Percentiles rank a stretch among this genome's conserved stretches.
These are phyloP conservation scores for Cornus controversa DNA, from an alignment of 148 eudicot genomes.

Conservation along the genomic window DNA sequence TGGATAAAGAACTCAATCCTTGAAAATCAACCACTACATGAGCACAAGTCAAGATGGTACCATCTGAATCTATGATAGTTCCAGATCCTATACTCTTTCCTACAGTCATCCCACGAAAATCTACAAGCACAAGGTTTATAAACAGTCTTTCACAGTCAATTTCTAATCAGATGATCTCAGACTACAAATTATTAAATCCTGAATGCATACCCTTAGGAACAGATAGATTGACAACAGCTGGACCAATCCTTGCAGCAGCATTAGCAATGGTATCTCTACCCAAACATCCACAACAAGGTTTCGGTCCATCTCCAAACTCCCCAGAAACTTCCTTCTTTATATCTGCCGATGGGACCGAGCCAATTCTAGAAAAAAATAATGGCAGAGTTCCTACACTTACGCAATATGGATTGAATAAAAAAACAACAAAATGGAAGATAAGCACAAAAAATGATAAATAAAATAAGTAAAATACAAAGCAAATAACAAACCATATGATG, in stretches of 20 bases:
- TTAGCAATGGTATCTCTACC: slow-evolving; percentile 75
- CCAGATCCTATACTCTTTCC: slow-evolving; percentile 81
- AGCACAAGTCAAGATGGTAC: slow-evolving; percentile 73
- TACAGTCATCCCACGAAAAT: slow-evolving; percentile 54
- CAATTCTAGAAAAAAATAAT: slow-evolving; percentile 42
- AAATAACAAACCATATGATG: slow-evolving; percentile 33
- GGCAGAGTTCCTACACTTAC: slow-evolving; percentile 50
- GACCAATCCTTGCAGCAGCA: slow-evolving; percentile 90
- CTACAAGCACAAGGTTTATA: slow-evolving; percentile 27
- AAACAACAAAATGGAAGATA: neutral
- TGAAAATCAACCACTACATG: slow-evolving; percentile 70
- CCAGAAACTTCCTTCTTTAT: slow-evolving; percentile 36
- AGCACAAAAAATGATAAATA: neutral
- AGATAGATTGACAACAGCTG: slow-evolving; percentile 87
- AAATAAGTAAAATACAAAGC: neutral
- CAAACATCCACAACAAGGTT: slow-evolving; percentile 53
- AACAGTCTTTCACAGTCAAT: slow-evolving; percentile 3
- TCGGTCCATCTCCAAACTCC: slow-evolving; percentile 37
- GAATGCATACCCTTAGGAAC: slow-evolving; percentile 59
- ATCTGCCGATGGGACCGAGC: slow-evolving; percentile 43
- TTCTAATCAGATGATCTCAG: slow-evolving; percentile 5
- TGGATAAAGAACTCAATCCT: slow-evolving; percentile 48
- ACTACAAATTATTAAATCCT: slow-evolving; percentile 7
- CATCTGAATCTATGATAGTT: slow-evolving; percentile 66
- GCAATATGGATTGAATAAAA: slow-evolving; percentile 9